These are phyloP conservation scores for Cucurbita argyrosperma DNA, from an alignment of 306 rosid genomes.

Conservation along the genomic window DNA sequence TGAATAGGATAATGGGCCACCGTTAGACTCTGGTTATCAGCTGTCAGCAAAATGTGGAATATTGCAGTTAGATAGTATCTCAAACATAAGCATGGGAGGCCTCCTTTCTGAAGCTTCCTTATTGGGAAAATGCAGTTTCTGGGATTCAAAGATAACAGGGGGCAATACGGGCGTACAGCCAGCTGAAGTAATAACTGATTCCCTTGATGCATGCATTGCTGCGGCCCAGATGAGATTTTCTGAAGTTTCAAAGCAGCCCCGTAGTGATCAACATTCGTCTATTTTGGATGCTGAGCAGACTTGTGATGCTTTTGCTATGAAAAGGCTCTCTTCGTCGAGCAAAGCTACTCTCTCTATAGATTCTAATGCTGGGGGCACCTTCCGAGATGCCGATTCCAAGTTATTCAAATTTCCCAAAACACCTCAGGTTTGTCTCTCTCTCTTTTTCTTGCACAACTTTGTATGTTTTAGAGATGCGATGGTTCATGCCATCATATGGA, in stretches of 20 bases:
- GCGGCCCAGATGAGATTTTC: conserved; percentile 17
- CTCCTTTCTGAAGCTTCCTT: conserved; percentile 32
- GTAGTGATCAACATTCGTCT: conserved; percentile 36
- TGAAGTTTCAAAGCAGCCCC: conserved; percentile 25
- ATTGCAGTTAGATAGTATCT: conserved; percentile 23
- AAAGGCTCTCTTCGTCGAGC: conserved; percentile 25
- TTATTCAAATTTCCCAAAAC: conserved; percentile 23
- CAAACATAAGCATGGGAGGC: conserved; percentile 32
- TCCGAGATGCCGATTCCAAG: conserved; percentile 30
- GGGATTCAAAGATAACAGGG: conserved; percentile 10
- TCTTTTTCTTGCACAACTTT: background rate
- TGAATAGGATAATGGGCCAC: conserved; percentile 21
- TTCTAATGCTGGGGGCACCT: conserved; percentile 20
- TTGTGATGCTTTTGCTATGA: conserved; percentile 63
- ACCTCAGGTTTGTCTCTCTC: conserved; percentile 38
- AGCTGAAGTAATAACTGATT: conserved; percentile 35
- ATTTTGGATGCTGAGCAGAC: conserved; percentile 85
- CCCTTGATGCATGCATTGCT: conserved; percentile 44
- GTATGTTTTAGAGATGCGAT: background rate
- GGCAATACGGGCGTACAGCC: conserved; percentile 6
- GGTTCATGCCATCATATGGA: background rate
- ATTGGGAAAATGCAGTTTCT: conserved; percentile 15
- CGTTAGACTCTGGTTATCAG: conserved; percentile 15
- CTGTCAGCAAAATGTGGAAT: conserved; percentile 21
- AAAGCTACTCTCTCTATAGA: conserved; percentile 23